Base-by-base conservation (phyloP, 176 grass and related monocot species). In the Oryza coarctata region DNA sequence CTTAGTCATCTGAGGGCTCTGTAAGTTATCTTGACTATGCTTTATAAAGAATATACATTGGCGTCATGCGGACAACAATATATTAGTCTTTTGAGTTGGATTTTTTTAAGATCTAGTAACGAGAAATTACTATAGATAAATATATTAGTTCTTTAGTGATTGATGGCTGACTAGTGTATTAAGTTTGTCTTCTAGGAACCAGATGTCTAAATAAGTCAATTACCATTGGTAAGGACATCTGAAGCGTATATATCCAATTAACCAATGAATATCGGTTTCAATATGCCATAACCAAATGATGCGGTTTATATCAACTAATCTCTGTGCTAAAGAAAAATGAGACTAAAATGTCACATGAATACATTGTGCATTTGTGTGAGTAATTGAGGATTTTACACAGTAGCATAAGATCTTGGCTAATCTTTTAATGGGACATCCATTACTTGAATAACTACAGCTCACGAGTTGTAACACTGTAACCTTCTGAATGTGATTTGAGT, bases 1-100 rank as follows among this genome's bases (percentile, higher is more conserved):
- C 76, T 99, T 74, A 79, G 72, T 61, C 89, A 95, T 64, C 85
- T 99, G 77, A 93, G 87, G 87, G 93, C 93, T 68, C 87, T 99
- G 97, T 99, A 94, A 92, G 95, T 92, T 38, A 57, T 69, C 65
- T 82, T 9, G 31, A 33, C 80, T 78, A 36, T 77, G 60, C 23
- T 85, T 84, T 49, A 2, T 10, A 26, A 27, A 63, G 25, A 87
- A 40, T 84, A 77, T 57, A 63, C 75, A 72, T 36, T 86, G 26
- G 11, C 34, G 23, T 81, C 31, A 13, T 31, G 29, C 70, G 72
- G 26, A 18, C 27, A 58, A 34, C 34, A 82, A 29, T 89, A 60
- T 71, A 43, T 77, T 28, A 3, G n/a, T 38, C 66, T 39, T 77
- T 69, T 66, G 9, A 65, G 5, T 30, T 44, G 41, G 41, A 35